These are phyloP conservation scores for Hypoxylon sp. DNA, from an alignment of 2,329 filamentous ascomycete genomes.

Conservation along the genomic window DNA sequence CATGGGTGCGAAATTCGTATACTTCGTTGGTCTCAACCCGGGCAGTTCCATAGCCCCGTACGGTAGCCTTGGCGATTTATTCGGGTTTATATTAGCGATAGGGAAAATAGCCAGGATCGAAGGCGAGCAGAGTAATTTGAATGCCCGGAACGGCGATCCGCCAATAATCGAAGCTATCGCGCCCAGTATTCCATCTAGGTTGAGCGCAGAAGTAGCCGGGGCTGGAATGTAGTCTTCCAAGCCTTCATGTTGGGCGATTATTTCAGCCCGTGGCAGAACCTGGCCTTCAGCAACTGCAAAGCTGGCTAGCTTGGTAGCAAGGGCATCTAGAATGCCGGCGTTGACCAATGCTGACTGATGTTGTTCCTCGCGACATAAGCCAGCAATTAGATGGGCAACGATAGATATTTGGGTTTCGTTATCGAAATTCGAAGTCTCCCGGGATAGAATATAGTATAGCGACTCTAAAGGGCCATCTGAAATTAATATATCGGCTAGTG, in stretches of 20 bases:
- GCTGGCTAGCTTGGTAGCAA: constrained; percentile 76
- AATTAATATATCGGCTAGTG: constrained; percentile 73
- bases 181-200: constrained; percentile 75
- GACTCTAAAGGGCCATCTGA: constrained; percentile 66
- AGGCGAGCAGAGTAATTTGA: constrained; percentile 73
- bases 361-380: constrained; percentile 71
- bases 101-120: constrained; percentile 75
- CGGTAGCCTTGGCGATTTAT: constrained; percentile 57
- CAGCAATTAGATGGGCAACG: constrained; percentile 63
- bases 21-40: constrained; percentile 57
- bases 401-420: constrained; percentile 70
- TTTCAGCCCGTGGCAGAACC: constrained; percentile 71
- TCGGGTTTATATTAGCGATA: constrained; percentile 60
- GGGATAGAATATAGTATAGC: constrained; percentile 71
- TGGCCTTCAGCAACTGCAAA: constrained; percentile 74
- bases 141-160: constrained; percentile 80
- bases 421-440: constrained; percentile 60
- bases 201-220: constrained; percentile 65
- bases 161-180: constrained; percentile 80
- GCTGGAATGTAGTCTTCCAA: constrained; percentile 66
- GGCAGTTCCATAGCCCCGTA: constrained; percentile 64
- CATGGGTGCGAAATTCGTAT: constrained; percentile 61
- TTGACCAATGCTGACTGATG: constrained; percentile 78
- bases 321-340: constrained; percentile 77
- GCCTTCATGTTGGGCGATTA: constrained; percentile 61